phyloP scores from a whole-genome alignment of 352 stramenopile species.

The Globisporangium radiosum region DNA sequence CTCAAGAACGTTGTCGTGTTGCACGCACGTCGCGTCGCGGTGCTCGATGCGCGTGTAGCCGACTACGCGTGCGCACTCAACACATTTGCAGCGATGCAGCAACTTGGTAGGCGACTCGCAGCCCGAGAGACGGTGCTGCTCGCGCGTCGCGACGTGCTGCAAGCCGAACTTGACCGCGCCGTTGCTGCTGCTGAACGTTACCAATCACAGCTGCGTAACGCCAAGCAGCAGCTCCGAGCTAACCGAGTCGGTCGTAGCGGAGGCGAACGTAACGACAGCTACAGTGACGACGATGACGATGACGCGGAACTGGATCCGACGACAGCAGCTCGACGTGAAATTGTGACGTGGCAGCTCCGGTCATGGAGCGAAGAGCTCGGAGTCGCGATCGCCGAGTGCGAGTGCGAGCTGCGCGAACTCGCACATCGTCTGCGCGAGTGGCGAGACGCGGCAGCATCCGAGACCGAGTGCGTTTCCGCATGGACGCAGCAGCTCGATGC shows the following conservation, averaged over 20 bases:
- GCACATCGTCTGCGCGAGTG: constrained; percentile 2
- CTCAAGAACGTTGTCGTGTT: constrained; percentile 13
- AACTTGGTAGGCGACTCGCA: background rate
- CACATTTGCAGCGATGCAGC: background rate
- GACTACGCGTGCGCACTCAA: background rate
- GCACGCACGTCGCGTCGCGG: background rate
- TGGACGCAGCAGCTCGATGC: constrained; percentile 4
- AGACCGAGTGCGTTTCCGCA: background rate
- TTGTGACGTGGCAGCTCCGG: constrained; percentile 7
- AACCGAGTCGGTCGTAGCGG: background rate
- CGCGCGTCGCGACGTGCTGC: background rate
- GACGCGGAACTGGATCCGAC: background rate
- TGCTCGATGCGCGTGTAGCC: background rate
- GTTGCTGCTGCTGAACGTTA: background rate
- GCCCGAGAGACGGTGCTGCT: background rate
- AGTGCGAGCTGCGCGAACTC: constrained; percentile 4
- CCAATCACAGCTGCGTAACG: background rate
- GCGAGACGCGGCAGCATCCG: background rate
- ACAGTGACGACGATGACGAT: background rate
- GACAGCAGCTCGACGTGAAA: background rate
- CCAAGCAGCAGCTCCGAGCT: background rate
- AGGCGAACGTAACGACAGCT: background rate
- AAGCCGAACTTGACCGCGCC: background rate
- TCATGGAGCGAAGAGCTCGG: constrained; percentile 19
- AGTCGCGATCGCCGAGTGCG: constrained; percentile 15